A percentile compares a stretch with the other conserved stretches of the same genome.
These are phyloP conservation scores for Nepenthes alata DNA, from an alignment of 179 eudicot genomes.

Conservation along the genomic window DNA sequence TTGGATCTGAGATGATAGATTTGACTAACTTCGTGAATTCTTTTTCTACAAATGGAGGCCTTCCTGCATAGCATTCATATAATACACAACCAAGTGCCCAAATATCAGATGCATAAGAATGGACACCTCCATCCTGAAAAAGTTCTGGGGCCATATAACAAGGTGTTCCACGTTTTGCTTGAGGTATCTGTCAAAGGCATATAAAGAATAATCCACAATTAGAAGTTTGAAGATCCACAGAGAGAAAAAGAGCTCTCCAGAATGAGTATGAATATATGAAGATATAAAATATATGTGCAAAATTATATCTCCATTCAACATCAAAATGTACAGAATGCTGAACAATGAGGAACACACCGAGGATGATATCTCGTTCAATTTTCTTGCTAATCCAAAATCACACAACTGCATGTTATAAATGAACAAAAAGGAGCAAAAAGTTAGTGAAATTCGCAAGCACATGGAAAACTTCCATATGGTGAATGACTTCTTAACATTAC, in stretches of 20 bases:
- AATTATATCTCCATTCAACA: too few relatives aligned
- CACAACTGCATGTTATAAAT: slow-evolving; percentile 52
- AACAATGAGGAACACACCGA: slow-evolving; percentile 30
- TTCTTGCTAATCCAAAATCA: slow-evolving; percentile 90
- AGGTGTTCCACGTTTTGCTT: slow-evolving; percentile 90
- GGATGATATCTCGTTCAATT: slow-evolving; percentile 66
- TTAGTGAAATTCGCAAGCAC: not conserved
- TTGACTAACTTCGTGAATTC: slow-evolving; percentile 73
- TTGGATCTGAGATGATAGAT: slow-evolving; percentile 79
- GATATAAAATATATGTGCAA: not conserved
- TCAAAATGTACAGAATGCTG: too few relatives aligned
- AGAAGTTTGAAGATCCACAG: slow-evolving; percentile 2
- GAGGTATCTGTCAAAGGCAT: slow-evolving; percentile 55
- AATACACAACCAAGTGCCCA: slow-evolving; percentile 99
- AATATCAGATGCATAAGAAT: slow-evolving; percentile 92
- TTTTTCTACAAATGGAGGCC: slow-evolving; percentile 80
- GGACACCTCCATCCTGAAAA: slow-evolving; percentile 96
- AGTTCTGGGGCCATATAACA: slow-evolving; percentile 99
- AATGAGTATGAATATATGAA: not conserved
- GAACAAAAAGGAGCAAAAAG: slow-evolving; percentile 1
- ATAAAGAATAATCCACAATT: slow-evolving; percentile 1
- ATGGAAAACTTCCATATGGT: not conserved
- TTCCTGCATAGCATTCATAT: slow-evolving; percentile 80
- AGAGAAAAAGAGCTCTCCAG: not conserved
- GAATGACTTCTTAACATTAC: slow-evolving; percentile 19